Conservation (phyloP, 768 basidiomycete species). For the Lyophyllum decastes region DNA sequence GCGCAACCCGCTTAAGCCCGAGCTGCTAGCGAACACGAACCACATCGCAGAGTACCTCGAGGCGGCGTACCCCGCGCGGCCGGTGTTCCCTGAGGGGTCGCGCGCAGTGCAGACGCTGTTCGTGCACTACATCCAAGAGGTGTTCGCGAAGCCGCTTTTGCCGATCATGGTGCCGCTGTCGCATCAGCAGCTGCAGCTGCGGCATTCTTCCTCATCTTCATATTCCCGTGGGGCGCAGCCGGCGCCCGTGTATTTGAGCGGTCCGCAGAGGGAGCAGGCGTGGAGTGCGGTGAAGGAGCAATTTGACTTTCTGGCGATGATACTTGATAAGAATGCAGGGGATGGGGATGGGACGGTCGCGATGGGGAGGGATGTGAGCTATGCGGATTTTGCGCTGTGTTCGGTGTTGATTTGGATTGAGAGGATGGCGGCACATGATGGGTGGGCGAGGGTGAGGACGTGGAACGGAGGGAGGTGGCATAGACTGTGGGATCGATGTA, state of each 20-base stretch:
- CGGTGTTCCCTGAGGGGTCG: slow-evolving; percentile 70
- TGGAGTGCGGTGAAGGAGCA: slow-evolving; percentile 68
- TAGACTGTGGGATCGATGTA: slow-evolving; percentile 61
- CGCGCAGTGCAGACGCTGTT: slow-evolving; percentile 69
- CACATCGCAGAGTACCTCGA: slow-evolving; percentile 76
- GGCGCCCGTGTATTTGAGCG: slow-evolving; percentile 20
- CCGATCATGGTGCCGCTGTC: slow-evolving; percentile 72
- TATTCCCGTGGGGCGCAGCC: slow-evolving; percentile 19
- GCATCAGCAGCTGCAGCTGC: slow-evolving; percentile 59
- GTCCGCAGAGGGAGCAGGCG: slow-evolving; percentile 59
- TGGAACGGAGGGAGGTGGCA: slow-evolving; percentile 76
- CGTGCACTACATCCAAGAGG: slow-evolving; percentile 68
- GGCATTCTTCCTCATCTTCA: slow-evolving; percentile 53
- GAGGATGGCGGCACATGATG: slow-evolving; percentile 70
- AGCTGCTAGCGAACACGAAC: slow-evolving; percentile 59
- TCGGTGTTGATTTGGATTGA: slow-evolving; percentile 77
- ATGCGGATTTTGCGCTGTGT: slow-evolving; percentile 75
- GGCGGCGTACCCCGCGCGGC: slow-evolving; percentile 63
- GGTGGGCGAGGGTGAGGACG: slow-evolving; percentile 65
- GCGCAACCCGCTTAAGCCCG: slow-evolving; percentile 41
- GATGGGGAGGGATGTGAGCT: slow-evolving; percentile 66
- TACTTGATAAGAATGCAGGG: slow-evolving; percentile 67
- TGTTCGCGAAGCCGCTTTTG: slow-evolving; percentile 64
- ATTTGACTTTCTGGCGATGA: slow-evolving; percentile 61
- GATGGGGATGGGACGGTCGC: slow-evolving; percentile 67